Base-by-base conservation (phyloP, 352 stramenopile genomes). In the Phytophthora pisi region DNA sequence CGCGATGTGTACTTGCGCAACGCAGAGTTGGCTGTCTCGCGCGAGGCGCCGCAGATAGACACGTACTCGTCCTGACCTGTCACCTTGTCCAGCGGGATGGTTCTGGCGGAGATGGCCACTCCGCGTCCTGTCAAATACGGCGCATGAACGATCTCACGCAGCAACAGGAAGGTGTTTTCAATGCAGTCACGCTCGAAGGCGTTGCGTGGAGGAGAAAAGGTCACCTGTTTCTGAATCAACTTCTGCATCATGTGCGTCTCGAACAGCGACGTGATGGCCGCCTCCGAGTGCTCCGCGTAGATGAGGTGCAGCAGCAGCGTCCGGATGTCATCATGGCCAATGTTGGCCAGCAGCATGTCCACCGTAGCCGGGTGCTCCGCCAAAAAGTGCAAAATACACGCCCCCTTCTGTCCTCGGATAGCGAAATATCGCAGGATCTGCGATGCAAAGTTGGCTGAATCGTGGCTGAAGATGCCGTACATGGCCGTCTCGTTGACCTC, bases 21-120 rank as follows among this genome's bases (percentile, higher is more conserved):
- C 15, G 84, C 78, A 45, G 86, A 93, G 70, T 94, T 93, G 9
- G 86, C 86, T 64, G 89, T 88, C 55, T 96, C 88, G 3, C 88
- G 86, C 11, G 86, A 94, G 13, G 88, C 86, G 26, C 88, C 88
- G 30, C 84, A 96, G 62, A 96, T 93, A 47, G 82, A 92, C 42
- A 96, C 84, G 73, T 96, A 96, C 69, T 96, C 88, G 58, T 93
- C 82, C 61, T 96, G 84, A 20, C 88, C 88, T 9, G 88, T 96
- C 31, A 96, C 72, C 53, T 91, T 94, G 66, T 96, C 88, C 45
- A 94, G 63, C 40, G 88, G 88, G 26, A 96, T 96, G 38, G 75
- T 92, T 76, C 90, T 94, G 36, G 86, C 86, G n/a, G 84, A 96
- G 71, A 96, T 94, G 15, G 87, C 83, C 26, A 94, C 88, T 31